Evolutionary conservation across 441 rosid genomes (phyloP).

Genomic region (Adansonia gregorii): DNA sequence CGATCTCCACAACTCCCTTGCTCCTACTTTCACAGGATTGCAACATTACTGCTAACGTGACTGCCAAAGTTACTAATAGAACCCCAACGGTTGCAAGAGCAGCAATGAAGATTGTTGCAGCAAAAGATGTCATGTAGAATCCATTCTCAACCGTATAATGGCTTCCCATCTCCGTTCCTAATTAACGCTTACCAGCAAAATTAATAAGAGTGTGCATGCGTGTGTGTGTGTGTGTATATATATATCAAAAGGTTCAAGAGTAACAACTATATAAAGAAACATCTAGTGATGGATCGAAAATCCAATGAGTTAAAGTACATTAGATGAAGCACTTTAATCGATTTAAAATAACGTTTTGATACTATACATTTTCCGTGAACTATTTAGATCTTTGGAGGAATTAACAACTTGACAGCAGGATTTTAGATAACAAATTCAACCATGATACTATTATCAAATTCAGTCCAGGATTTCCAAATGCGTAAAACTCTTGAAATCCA

Average conservation of each 20-base stretch:
- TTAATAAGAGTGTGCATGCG: neutral
- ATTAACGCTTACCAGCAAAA: neutral
- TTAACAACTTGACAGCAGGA: no score
- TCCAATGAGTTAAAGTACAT: neutral
- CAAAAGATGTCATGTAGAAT: constrained; percentile 77
- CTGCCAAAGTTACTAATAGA: constrained; percentile 57
- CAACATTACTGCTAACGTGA: constrained; percentile 68
- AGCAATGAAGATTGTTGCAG: constrained; percentile 70
- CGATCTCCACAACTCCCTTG: constrained; percentile 52
- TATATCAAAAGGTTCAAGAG: neutral
- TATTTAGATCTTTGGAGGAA: neutral
- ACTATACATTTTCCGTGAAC: neutral
- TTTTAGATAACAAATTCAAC: neutral
- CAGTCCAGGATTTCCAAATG: neutral
- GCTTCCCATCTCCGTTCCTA: constrained; percentile 61
- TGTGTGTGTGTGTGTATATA: neutral
- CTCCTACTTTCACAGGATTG: constrained; percentile 62
- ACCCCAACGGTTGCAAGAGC: constrained; percentile 64
- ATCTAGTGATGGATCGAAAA: neutral
- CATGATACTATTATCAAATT: neutral
- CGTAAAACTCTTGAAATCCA: neutral
- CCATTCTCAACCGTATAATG: constrained; percentile 62
- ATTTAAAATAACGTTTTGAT: neutral
- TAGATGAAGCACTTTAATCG: no score
- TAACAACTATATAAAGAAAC: neutral